Percentiles rank a stretch among this genome's conserved stretches.
phyloP scores from a whole-genome alignment of 2,329 filamentous ascomycete species.

The Taxawa tesnikishii region DNA sequence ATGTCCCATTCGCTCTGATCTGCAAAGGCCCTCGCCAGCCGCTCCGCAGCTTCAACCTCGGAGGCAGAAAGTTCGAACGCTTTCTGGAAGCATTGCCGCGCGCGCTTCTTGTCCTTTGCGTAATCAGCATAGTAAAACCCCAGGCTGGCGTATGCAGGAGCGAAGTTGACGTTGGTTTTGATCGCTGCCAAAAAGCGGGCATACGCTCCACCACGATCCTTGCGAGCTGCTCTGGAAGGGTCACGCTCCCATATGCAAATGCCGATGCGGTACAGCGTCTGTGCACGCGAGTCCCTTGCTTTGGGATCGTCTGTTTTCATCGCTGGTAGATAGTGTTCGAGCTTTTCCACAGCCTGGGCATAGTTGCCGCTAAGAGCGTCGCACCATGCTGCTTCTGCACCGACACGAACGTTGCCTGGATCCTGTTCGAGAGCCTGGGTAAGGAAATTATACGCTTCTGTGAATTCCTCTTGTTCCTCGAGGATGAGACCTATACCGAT shows the following conservation, averaged over 20 bases:
- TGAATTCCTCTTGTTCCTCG: conserved; percentile 84
- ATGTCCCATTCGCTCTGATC: conserved; percentile 91
- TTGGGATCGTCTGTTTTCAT: conserved; percentile 50
- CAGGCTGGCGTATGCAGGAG: conserved; percentile 81
- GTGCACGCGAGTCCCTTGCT: conserved; percentile 62
- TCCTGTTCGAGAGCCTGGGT: conserved; percentile 64
- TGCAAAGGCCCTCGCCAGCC: conserved; percentile 75
- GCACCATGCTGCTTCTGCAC: conserved; percentile 84
- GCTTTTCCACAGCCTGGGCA: conserved; percentile 50
- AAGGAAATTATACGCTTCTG: conserved; percentile 69
- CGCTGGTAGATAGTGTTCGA: conserved; percentile 56
- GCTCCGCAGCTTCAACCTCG: conserved; percentile 77
- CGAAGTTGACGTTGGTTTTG: conserved; percentile 76
- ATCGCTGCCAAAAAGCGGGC: conserved; percentile 70
- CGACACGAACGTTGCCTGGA: conserved; percentile 61
- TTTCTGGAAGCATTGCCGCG: conserved; percentile 89
- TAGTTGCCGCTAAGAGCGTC: conserved; percentile 73
- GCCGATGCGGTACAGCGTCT: conserved; percentile 77
- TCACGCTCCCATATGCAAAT: conserved; percentile 80
- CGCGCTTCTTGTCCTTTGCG: conserved; percentile 71
- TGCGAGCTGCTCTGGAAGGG: conserved; percentile 59
- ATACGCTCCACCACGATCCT: conserved; percentile 72
- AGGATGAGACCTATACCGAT: conserved; percentile 86
- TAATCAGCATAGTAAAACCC: conserved; percentile 90
- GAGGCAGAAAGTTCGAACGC: conserved; percentile 84